Base-by-base conservation (phyloP, 2,329 filamentous ascomycete species). In the Corniculantispora saksenae region DNA sequence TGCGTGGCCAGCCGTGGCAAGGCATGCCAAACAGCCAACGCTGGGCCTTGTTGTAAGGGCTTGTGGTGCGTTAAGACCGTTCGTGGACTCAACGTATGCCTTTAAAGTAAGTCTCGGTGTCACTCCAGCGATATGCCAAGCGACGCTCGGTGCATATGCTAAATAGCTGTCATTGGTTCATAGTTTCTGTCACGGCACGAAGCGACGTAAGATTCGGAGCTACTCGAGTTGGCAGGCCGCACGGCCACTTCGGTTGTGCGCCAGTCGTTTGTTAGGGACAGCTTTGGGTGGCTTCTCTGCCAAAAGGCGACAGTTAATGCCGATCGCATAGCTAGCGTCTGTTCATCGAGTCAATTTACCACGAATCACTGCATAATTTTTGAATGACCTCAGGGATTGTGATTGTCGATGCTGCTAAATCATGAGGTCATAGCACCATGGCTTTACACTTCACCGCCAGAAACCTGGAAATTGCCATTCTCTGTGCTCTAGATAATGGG, bases 371-470 rank as follows among this genome's bases (percentile, higher is more conserved):
- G 12, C 56, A n/a, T 13, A 2, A 2, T 61, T 27, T 32, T 23
- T 35, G 32, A 53, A 40, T 61, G 35, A 53, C 17, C 35, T 45
- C 32, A 29, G 17, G 47, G 38, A 32, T 15, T 25, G 29, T 9
- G 32, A 32, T 17, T 38, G 7, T 19, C 32, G 12, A 21, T 27
- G 32, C 19, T 51, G 17, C 47, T 19, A n/a, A 29, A 6, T 6
- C 12, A 8, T 61, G 58, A 53, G 58, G 58, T 61, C 58, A 61
- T 61, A 23, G 58, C 48, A 48, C 23, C 21, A 13, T 32, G 32
- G 8, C 3, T 1, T n/a, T 40, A 8, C 21, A 40, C 9, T 27
- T 38, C 2, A 40, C 32, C 3, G 35, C 4, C 15, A 53, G 23
- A 38, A 12, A 21, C 57, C 43, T 61, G 58, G 58, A 47, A 10